Evolutionary conservation across 179 eudicot genomes (phyloP).

Genomic region (Heliamphora pulchella): DNA sequence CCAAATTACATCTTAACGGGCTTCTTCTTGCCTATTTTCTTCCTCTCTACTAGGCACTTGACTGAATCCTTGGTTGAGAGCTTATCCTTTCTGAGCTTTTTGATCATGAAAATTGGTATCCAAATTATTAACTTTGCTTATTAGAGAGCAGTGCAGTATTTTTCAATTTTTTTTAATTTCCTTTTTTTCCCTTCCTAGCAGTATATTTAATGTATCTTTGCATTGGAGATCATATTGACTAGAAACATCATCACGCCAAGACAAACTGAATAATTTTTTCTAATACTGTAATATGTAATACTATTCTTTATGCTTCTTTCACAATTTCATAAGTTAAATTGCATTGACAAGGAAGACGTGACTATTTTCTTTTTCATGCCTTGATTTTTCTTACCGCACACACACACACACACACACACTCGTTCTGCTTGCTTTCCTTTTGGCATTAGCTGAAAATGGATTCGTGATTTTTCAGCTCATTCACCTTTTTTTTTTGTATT

Average conservation of each 20-base stretch:
- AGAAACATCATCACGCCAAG: background rate
- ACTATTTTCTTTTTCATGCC: too few relatives aligned
- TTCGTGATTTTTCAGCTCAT: background rate
- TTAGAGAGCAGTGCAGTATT: background rate
- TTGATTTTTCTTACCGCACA: too few relatives aligned
- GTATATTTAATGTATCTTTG: background rate
- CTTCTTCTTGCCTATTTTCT: background rate
- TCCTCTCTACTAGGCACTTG: background rate
- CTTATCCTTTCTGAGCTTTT: background rate
- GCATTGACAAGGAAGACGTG: background rate
- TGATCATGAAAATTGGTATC: background rate
- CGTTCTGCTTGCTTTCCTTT: background rate
- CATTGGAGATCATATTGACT: background rate
- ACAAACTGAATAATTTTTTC: background rate
- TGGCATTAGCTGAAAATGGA: background rate
- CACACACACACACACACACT: background rate
- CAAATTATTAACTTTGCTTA: background rate
- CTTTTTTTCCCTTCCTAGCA: background rate
- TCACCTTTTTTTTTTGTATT: background rate
- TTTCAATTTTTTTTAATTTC: background rate
- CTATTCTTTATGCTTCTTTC: background rate
- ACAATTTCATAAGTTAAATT: background rate
- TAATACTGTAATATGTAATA: background rate
- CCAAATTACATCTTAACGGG: background rate
- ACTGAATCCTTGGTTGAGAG: constrained; percentile 5